Evolutionary conservation across 2,329 filamentous ascomycete species (phyloP).

Genomic region (Podosphaera leucotricha): DNA sequence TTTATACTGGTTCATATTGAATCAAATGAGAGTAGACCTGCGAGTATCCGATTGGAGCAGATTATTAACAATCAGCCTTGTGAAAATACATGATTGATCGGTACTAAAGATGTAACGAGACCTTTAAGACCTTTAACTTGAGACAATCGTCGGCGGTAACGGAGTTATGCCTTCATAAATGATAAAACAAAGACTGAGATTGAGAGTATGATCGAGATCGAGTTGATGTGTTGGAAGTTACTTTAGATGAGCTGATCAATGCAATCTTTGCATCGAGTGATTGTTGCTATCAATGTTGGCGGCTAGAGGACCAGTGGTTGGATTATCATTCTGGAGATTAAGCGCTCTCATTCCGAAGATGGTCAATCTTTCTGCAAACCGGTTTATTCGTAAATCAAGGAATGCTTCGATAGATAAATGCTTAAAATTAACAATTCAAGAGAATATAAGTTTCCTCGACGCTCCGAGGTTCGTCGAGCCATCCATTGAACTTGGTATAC

Average conservation of each 20-base stretch:
- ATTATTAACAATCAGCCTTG: background rate
- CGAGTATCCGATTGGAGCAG: background rate
- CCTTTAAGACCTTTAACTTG: background rate
- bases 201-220: no score
- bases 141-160: background rate
- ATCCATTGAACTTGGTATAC: background rate
- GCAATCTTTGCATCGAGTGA: background rate
- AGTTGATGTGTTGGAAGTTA: background rate
- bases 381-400: background rate
- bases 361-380: background rate
- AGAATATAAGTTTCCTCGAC: no score
- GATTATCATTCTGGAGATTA: background rate
- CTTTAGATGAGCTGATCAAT: background rate
- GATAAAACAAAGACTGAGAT: background rate
- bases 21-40: background rate
- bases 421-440: background rate
- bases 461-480: no score
- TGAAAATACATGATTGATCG: background rate
- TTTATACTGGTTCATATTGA: background rate
- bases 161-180: background rate
- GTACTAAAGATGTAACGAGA: background rate
- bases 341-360: background rate
- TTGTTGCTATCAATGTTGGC: background rate
- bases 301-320: background rate
- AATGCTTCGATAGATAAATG: background rate